Evolutionary conservation across 805 yeast genomes (phyloP), one percentile per base, ranked within the genome.

Genomic region (Sugiyamaella chiloensis): DNA sequence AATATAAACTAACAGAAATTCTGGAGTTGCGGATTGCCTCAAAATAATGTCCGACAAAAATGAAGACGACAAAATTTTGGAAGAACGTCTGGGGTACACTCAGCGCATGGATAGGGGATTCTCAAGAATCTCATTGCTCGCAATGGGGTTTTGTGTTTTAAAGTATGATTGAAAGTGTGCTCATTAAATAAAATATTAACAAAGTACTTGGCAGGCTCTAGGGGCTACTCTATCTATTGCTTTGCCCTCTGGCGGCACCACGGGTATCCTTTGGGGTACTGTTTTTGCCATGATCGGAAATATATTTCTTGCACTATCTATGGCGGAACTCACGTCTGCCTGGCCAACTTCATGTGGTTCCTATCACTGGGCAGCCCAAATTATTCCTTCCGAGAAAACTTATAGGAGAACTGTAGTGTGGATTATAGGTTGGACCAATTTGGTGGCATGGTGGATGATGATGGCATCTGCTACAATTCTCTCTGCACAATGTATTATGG

Each of bases 121-220:
- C 47, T 81, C 87, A 0, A 81, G 83, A 8, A 70, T 80, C 1
- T 82, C 90, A 0, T 79, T 86, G 39, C 77, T 86, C 19, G 95
- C 93, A 3, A 67, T 86, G 20, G 91, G 93, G 0, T 85, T 86
- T 61, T 80, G 89, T 1, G 66, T 86, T 26, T 84, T 86, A 90
- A 86, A 26, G 29, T 26, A 26, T 8, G 29, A 8, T 26, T n/a
- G n/a, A n/a, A 26, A 26, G 29, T 8, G 11, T 11, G 29, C 7
- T 7, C 7, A 8, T 7, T 26, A 26, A 26, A 11, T 11, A 26
- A 26, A 7, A 8, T 7, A 7, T 26, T 7, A 26, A 7, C 7
- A 7, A 8, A 26, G 87, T 35, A 90, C 87, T 0, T 91, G 90
- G 0, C 74, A 85, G 56, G 89, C 91, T 1, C 74, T 86, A 56